phyloP scores from a whole-genome alignment of 371 early-diverging fungal genomes.

The Mortierella sp. region DNA sequence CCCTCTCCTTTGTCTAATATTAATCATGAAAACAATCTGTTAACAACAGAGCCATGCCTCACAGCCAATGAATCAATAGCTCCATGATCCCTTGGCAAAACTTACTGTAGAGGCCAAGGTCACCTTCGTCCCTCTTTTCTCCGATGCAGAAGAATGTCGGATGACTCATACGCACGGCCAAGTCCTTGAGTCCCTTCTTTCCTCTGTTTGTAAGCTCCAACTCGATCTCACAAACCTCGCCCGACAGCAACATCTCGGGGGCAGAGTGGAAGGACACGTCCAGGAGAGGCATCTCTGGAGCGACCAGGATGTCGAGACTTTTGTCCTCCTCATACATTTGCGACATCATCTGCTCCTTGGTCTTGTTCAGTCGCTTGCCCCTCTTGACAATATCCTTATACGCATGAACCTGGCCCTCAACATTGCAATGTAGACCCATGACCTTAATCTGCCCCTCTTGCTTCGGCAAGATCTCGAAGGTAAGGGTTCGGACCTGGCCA shows the following conservation, averaged over 20 bases:
- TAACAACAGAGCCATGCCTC: too few species aligned
- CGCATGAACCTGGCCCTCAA: slow-evolving; percentile 81
- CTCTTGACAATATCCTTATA: slow-evolving; percentile 74
- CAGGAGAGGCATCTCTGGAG: slow-evolving; percentile 86
- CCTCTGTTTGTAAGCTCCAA: slow-evolving; percentile 89
- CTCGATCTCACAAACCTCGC: slow-evolving; percentile 80
- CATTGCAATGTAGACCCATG: slow-evolving; percentile 80
- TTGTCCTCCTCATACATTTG: slow-evolving; percentile 75
- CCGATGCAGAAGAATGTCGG: slow-evolving; percentile 88
- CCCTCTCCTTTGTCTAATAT: slow-evolving; percentile 25
- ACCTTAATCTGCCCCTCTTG: slow-evolving; percentile 80
- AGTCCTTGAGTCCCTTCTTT: slow-evolving; percentile 73
- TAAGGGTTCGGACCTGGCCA: slow-evolving; percentile 59
- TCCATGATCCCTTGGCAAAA: neutral
- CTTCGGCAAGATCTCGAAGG: slow-evolving; percentile 78
- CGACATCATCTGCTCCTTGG: slow-evolving; percentile 70
- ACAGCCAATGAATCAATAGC: too few species aligned
- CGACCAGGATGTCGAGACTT: slow-evolving; percentile 79
- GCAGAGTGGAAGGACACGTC: slow-evolving; percentile 80
- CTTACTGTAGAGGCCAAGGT: slow-evolving; percentile 54
- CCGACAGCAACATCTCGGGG: slow-evolving; percentile 84
- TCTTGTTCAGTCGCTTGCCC: slow-evolving; percentile 81
- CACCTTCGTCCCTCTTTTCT: slow-evolving; percentile 33
- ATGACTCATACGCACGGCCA: slow-evolving; percentile 85
- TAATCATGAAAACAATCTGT: too few species aligned